Conservation (phyloP, 257 asterid species). For the Parsonsia alboflavescens region DNA sequence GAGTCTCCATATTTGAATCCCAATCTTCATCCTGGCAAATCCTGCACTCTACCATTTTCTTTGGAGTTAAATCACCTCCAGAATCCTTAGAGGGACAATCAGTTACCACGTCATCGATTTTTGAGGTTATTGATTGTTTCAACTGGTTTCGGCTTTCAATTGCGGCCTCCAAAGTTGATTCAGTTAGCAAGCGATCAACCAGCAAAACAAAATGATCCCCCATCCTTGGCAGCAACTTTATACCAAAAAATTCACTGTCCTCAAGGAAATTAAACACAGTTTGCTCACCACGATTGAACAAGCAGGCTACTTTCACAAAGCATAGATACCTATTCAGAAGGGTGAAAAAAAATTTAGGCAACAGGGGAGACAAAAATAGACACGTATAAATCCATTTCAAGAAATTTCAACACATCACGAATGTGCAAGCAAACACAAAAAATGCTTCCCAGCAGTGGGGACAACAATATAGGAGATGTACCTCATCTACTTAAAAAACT, state of each 20-base stretch:
- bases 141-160: slow-evolving; percentile 51
- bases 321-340: neutral
- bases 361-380: neutral
- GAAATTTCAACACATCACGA: neutral
- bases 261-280: neutral
- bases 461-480: neutral
- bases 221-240: slow-evolving; percentile 31
- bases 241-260: slow-evolving; percentile 6
- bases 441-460: neutral
- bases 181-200: slow-evolving; percentile 93
- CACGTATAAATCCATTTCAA: neutral
- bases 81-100: slow-evolving; percentile 33
- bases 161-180: slow-evolving; percentile 92
- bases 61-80: slow-evolving; percentile 45
- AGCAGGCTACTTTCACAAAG: neutral
- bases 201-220: slow-evolving; percentile 96
- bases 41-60: slow-evolving; percentile 83
- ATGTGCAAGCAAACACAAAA: neutral
- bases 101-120: slow-evolving; percentile 24
- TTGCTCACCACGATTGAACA: slow-evolving; percentile 2
- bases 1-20: slow-evolving; percentile 80
- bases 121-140: slow-evolving; percentile 30
- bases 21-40: slow-evolving; percentile 94
- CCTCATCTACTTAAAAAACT: neutral
- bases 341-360: neutral